Evolutionary conservation across 179 eudicot genomes (phyloP), one percentile per base, ranked within the genome.

Genomic region (Gypsophila paniculata): DNA sequence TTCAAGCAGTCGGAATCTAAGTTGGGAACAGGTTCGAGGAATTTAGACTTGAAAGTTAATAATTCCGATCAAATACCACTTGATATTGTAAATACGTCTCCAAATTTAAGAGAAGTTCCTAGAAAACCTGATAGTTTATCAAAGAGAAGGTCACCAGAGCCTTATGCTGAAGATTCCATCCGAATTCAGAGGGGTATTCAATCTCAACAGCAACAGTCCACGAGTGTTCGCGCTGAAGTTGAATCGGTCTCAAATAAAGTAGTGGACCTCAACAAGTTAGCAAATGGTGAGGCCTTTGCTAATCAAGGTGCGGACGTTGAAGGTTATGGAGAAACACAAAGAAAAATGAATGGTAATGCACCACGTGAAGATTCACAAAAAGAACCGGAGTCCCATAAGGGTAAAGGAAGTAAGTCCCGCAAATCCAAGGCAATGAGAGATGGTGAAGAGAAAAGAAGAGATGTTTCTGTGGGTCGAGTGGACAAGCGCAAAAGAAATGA

Each of bases 401-500:
- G 72, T 36, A 90, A 83, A 81, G 91, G 85, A 72, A 89, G 65
- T 52, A 87, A 80, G 77, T 83, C 83, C 39, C 89, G 79, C 63
- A 89, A 87, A 72, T 74, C 89, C 39, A 86, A 80, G 73, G 11
- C 70, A 69, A 60, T 61, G 63, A 71, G 81, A 65, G 85, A 74
- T 60, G 69, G 74, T 36, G 72, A 65, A 76, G 85, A 81, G 68
- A 82, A 65, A 80, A 75, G 72, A 55, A 84, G 76, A 65, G 84
- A 84, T 77, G 67, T 73, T 72, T 73, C 84, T 62, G 80, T 70
- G 60, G 88, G 83, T 71, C 82, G 70, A 61, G 85, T 78, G 36
- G 86, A 76, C 61, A 80, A 80, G 77, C 79, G 77, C 38, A 89
- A 81, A 85, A 86, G 82, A 76, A 84, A 82, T 70, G 93, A 84